These are phyloP conservation scores for Breviolum minutum DNA, from an alignment of 73 alveolate genomes.

Conservation along the genomic window DNA sequence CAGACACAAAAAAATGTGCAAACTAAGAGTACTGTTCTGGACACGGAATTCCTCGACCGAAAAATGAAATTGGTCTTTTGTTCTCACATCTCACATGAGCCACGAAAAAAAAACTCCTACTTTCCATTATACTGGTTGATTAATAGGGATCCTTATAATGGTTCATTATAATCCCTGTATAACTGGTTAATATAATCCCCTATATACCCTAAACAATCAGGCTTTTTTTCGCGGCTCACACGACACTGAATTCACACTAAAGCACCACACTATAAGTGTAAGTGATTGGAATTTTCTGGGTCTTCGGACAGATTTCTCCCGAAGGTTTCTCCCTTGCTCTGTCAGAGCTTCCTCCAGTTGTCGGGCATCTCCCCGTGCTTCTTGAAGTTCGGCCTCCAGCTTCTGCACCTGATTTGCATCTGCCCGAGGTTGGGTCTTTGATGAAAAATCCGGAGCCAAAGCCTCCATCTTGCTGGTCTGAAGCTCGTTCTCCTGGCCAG, in stretches of 20 bases:
- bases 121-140: too few species aligned
- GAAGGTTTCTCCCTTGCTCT: not conserved
- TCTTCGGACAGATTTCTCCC: not conserved
- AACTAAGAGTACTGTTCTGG: too few species aligned
- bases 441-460: not conserved
- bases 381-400: conserved; percentile 49
- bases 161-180: too few species aligned
- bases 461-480: conserved; percentile 67
- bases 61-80: too few species aligned
- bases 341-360: not conserved
- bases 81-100: not conserved
- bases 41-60: too few species aligned
- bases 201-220: too few species aligned
- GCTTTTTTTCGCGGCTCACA: too few species aligned
- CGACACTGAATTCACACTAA: too few species aligned
- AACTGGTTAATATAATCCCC: too few species aligned
- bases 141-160: too few species aligned
- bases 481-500: conserved; percentile 46
- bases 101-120: too few species aligned
- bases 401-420: conserved; percentile 3
- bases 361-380: not conserved
- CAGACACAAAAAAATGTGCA: too few species aligned
- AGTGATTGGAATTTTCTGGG: not conserved
- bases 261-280: not conserved
- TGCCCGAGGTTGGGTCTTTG: not conserved